Evolutionary conservation across 1,139 yeast genomes (phyloP).

Genomic region (Debaryomycetaceae sp.): DNA sequence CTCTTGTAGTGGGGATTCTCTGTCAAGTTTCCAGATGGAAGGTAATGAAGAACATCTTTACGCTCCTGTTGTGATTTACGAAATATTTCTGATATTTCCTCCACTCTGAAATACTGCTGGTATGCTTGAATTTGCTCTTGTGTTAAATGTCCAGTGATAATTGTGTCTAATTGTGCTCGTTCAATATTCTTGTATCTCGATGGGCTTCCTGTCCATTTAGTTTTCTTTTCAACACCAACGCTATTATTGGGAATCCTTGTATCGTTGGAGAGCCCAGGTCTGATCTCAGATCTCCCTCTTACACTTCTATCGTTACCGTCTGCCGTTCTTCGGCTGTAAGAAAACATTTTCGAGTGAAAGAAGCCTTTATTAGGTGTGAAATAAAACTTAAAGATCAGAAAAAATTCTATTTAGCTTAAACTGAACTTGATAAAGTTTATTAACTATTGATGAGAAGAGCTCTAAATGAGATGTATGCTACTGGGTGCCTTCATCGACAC

Average conservation of each 20-base stretch:
- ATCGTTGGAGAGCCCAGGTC: neutral
- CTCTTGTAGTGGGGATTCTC: conserved; percentile 33
- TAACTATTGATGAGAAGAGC: neutral
- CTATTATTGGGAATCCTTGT: neutral
- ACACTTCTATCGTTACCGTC: conserved; percentile 4
- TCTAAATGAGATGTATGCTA: neutral
- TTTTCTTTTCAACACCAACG: conserved; percentile 10
- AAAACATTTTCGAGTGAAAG: conserved; percentile 4
- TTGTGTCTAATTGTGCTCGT: conserved; percentile 34
- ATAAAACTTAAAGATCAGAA: neutral
- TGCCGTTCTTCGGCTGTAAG: conserved; percentile 6
- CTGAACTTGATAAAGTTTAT: neutral
- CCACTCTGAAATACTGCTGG: conserved; percentile 69
- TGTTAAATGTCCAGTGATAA: conserved; percentile 55
- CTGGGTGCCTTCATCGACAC: neutral
- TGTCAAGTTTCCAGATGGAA: conserved; percentile 32
- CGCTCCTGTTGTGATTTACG: conserved; percentile 52
- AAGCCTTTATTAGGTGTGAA: neutral
- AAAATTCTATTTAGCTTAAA: neutral
- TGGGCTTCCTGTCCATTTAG: conserved; percentile 46
- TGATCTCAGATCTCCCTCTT: conserved; percentile 5
- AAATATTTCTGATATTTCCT: conserved; percentile 57
- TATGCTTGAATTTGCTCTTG: conserved; percentile 85
- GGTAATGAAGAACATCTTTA: conserved; percentile 35
- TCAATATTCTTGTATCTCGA: conserved; percentile 29